These are phyloP conservation scores for Amaranthus palmeri DNA, from an alignment of 148 eudicot species.

Conservation along the genomic window DNA sequence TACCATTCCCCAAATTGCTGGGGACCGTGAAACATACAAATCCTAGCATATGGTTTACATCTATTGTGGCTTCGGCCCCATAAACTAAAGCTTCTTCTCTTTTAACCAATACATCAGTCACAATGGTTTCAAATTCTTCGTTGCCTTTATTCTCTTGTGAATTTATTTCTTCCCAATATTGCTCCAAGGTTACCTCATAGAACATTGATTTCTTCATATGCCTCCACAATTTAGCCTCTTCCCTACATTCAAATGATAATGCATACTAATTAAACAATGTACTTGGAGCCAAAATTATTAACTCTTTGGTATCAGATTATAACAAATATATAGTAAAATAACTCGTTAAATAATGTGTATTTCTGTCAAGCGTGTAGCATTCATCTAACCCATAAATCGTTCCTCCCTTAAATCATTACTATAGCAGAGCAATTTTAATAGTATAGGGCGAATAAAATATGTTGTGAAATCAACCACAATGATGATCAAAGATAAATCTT, in stretches of 20 bases:
- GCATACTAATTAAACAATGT: too few species aligned
- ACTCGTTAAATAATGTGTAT: too few species aligned
- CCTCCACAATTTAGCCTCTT: conserved; percentile 36
- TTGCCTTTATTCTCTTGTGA: conserved; percentile 24
- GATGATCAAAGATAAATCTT: too few species aligned
- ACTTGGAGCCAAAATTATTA: too few species aligned
- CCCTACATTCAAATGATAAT: conserved; percentile 26
- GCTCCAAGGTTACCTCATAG: conserved; percentile 49
- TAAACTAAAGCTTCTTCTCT: conserved; percentile 43
- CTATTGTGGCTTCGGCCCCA: conserved; percentile 41
- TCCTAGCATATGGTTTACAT: conserved; percentile 31
- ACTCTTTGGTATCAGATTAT: too few species aligned
- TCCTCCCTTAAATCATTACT: too few species aligned
- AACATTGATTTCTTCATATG: conserved; percentile 42
- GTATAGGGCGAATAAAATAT: too few species aligned
- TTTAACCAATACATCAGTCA: conserved; percentile 34
- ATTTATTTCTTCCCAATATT: conserved; percentile 61
- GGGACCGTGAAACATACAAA: conserved; percentile 32
- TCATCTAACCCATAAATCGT: too few species aligned
- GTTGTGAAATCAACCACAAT: too few species aligned
- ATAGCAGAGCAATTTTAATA: too few species aligned
- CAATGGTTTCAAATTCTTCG: conserved; percentile 25
- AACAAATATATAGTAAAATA: too few species aligned
- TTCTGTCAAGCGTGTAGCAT: too few species aligned
- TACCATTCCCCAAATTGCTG: conserved; percentile 10